Conservation (phyloP, 495 filamentous ascomycete genomes). For the Aspergillus diversus region DNA sequence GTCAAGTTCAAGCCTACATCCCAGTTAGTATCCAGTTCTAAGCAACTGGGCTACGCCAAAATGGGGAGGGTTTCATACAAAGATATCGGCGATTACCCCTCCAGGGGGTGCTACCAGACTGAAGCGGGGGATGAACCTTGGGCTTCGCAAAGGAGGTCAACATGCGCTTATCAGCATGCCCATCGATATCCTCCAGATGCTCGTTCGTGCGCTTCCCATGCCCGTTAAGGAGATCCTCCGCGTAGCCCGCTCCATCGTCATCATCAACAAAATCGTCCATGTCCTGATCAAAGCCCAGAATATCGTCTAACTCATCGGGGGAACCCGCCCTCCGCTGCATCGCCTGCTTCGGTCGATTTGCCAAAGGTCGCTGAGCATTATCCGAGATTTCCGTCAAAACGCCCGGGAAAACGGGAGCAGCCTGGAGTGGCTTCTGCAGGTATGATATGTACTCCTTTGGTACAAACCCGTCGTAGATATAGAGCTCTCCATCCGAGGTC, state of each 20-base stretch:
- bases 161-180: slow-evolving; percentile 62
- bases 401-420: slow-evolving; percentile 85
- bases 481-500: slow-evolving; percentile 87
- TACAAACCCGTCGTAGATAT: slow-evolving; percentile 82
- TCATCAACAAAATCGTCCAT: slow-evolving; percentile 88
- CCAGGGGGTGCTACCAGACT: slow-evolving; percentile 95
- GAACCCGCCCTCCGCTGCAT: slow-evolving; percentile 48
- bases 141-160: slow-evolving; percentile 63
- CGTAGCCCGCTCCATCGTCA: slow-evolving; percentile 93
- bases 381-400: slow-evolving; percentile 72
- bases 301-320: slow-evolving; percentile 63
- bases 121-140: slow-evolving; percentile 78
- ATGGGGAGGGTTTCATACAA: slow-evolving; percentile 49
- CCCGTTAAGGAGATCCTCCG: slow-evolving; percentile 59
- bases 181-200: slow-evolving; percentile 52
- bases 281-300: slow-evolving; percentile 51
- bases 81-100: slow-evolving; percentile 90
- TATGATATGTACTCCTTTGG: slow-evolving; percentile 63
- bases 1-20: slow-evolving; percentile 75
- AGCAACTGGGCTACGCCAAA: background rate
- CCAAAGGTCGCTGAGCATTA: slow-evolving; percentile 59
- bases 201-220: slow-evolving; percentile 62
- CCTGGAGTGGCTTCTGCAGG: slow-evolving; percentile 64
- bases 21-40: slow-evolving; percentile 29
- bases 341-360: slow-evolving; percentile 59